These are phyloP conservation scores for Phytophthora constricta DNA, from an alignment of 352 stramenopile genomes.

Conservation along the genomic window DNA sequence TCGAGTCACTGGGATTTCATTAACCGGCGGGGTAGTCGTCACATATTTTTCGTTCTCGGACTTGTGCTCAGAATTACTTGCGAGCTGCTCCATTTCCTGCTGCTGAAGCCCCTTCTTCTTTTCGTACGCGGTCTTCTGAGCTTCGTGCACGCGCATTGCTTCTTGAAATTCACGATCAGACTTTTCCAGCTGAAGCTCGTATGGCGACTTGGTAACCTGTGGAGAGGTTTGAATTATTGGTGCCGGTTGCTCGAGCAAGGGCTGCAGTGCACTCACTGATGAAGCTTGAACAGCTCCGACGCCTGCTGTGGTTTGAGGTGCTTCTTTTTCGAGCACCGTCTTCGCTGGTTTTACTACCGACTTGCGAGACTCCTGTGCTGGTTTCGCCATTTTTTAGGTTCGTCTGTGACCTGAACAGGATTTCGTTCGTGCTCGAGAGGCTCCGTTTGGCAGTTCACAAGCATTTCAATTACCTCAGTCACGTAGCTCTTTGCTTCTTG, in stretches of 20 bases:
- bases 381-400: neutral
- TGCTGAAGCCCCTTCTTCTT: conserved; percentile 37
- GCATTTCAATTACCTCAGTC: conserved; percentile 79
- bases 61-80: neutral
- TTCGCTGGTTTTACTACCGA: neutral
- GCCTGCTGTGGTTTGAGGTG: conserved; percentile 1
- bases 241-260: neutral
- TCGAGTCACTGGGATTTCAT: conserved; percentile 15
- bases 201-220: conserved; percentile 41
- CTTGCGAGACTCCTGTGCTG: conserved; percentile 4
- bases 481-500: conserved; percentile 90
- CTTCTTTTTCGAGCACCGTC: neutral
- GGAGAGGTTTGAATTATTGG: neutral
- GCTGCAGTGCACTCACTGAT: neutral
- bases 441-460: conserved; percentile 64
- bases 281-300: neutral
- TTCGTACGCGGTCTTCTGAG: conserved; percentile 44
- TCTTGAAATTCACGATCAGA: conserved; percentile 57
- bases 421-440: conserved; percentile 13
- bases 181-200: conserved; percentile 51
- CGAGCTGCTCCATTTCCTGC: conserved; percentile 24
- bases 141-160: conserved; percentile 43
- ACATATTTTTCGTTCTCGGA: neutral
- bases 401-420: neutral
- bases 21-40: neutral